Evolutionary conservation across 2,329 filamentous ascomycete species (phyloP).

Genomic region (Pseudohalonectria lignicola): DNA sequence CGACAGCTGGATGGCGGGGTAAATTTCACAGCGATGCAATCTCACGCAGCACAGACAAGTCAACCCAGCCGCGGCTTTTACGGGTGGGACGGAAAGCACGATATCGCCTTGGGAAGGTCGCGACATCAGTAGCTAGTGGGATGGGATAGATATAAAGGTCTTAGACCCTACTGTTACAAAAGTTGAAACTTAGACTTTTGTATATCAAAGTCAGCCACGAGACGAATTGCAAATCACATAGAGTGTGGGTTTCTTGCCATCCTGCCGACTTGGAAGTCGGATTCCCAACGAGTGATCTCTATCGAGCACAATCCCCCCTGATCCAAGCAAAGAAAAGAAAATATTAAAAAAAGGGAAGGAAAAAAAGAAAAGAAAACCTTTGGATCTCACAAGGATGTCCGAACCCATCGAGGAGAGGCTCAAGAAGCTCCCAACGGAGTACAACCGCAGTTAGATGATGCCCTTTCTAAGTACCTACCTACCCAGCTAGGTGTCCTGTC

Average conservation of each 20-base stretch:
- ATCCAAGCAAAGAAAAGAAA: neutral
- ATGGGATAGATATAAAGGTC: too few relatives aligned
- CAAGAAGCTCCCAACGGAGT: constrained; percentile 3
- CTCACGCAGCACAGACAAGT: too few relatives aligned
- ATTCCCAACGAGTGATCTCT: too few relatives aligned
- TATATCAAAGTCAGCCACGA: neutral
- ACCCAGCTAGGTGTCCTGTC: constrained; percentile 22
- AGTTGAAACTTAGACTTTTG: neutral
- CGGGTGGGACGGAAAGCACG: neutral
- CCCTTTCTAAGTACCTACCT: constrained; percentile 18
- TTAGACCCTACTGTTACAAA: neutral
- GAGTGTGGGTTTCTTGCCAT: neutral
- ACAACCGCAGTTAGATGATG: constrained; percentile 1
- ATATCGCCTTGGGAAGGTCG: neutral
- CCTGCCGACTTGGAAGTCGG: neutral
- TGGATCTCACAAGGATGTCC: neutral
- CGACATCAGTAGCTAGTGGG: neutral
- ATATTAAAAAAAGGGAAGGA: neutral
- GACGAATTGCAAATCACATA: neutral
- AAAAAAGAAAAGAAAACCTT: neutral
- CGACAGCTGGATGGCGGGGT: too few relatives aligned
- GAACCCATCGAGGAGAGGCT: neutral
- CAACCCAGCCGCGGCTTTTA: too few relatives aligned
- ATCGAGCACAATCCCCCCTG: neutral
- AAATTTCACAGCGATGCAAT: too few relatives aligned